A percentile compares a stretch with the other conserved stretches of the same genome.
These are phyloP conservation scores for Termitomyces sp. DNA, from an alignment of 768 basidiomycete genomes.

Conservation along the genomic window DNA sequence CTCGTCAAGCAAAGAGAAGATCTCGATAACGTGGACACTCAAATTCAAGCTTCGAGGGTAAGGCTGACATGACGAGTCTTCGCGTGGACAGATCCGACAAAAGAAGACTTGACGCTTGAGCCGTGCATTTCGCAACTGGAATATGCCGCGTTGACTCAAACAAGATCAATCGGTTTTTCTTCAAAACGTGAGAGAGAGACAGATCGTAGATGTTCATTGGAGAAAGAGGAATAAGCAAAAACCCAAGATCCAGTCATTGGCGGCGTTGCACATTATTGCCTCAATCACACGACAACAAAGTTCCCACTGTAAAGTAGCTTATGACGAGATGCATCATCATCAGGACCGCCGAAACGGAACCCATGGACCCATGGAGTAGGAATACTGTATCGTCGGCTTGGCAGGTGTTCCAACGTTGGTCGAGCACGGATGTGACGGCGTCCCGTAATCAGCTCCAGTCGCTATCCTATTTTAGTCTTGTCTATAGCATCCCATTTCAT, in stretches of 20 bases:
- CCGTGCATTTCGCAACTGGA: too few species aligned
- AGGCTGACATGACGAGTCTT: not conserved
- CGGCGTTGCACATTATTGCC: not conserved
- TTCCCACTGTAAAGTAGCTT: not conserved
- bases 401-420: not conserved
- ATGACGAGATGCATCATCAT: not conserved
- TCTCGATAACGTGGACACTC: not conserved
- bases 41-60: not conserved
- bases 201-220: not conserved
- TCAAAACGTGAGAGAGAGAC: not conserved
- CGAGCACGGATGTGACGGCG: constrained; percentile 7
- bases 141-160: not conserved
- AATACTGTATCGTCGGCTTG: not conserved
- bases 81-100: not conserved
- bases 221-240: not conserved
- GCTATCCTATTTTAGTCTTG: constrained; percentile 3
- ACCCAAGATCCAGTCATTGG: not conserved
- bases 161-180: not conserved
- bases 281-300: constrained; percentile 6
- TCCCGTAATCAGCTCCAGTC: constrained; percentile 7
- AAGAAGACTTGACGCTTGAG: not conserved
- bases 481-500: not conserved
- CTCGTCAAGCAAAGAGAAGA: not conserved
- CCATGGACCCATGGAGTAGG: constrained; percentile 11
- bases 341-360: not conserved